Evolutionary conservation across 2,329 filamentous ascomycete genomes (phyloP).

Genomic region (Diaporthe humulicola): DNA sequence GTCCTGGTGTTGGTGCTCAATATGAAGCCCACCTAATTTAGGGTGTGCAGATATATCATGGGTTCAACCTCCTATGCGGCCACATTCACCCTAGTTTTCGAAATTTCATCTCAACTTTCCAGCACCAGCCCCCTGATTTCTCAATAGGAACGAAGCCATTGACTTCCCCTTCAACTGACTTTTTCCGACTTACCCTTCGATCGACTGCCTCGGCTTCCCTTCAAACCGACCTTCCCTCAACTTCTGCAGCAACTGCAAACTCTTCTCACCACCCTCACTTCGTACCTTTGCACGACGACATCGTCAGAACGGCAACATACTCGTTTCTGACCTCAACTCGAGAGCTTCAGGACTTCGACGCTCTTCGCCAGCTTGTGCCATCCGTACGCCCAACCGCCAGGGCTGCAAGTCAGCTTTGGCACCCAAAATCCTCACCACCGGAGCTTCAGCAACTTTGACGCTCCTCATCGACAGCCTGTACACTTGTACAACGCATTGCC

Average conservation of each 20-base stretch:
- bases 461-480: constrained; percentile 12
- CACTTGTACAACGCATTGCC: constrained; percentile 26
- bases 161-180: background rate
- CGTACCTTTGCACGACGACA: background rate
- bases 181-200: background rate
- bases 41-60: constrained; percentile 2
- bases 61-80: background rate
- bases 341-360: constrained; percentile 18
- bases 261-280: constrained; percentile 4
- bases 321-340: background rate
- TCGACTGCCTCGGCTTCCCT: background rate
- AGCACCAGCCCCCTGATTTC: background rate
- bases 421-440: background rate
- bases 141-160: constrained; percentile 13
- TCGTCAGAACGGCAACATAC: constrained; percentile 18
- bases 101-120: constrained; percentile 4
- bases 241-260: constrained; percentile 8
- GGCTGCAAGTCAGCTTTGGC: constrained; percentile 16
- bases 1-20: background rate
- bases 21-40: background rate
- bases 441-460: constrained; percentile 18
- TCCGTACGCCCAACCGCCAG: constrained; percentile 8
- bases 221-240: constrained; percentile 7
- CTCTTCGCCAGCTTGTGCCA: constrained; percentile 11
- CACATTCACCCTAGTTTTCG: background rate